phyloP scores from a whole-genome alignment of 352 stramenopile genomes.

The Phytophthora cryptogea region DNA sequence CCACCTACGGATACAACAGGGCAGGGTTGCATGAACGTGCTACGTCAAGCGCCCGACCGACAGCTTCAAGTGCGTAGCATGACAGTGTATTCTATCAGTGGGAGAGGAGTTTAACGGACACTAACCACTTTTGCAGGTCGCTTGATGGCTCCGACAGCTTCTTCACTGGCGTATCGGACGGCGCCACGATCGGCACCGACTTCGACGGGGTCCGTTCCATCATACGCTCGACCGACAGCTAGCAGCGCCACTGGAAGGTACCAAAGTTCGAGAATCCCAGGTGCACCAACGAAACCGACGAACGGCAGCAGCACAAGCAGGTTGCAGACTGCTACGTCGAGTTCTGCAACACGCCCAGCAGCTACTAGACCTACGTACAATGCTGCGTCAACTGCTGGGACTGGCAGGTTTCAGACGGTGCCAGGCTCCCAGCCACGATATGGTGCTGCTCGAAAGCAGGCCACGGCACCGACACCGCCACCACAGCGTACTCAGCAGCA shows the following conservation, averaged over 20 bases:
- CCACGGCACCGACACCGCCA: slow-evolving; percentile 8
- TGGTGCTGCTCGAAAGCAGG: slow-evolving; percentile 15
- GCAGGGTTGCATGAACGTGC: slow-evolving; percentile 22
- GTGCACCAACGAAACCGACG: slow-evolving; percentile 30
- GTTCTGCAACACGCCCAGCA: slow-evolving; percentile 11
- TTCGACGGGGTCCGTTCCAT: slow-evolving; percentile 18
- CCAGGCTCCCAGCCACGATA: slow-evolving; percentile 20
- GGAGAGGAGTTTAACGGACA: slow-evolving; percentile 11
- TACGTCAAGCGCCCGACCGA: slow-evolving; percentile 16
- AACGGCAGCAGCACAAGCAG: slow-evolving; percentile 20
- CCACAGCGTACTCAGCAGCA: slow-evolving; percentile 14
- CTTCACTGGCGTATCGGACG: slow-evolving; percentile 34
- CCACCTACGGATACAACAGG: slow-evolving; percentile 12
- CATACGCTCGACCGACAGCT: slow-evolving; percentile 32
- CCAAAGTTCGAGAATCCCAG: slow-evolving; percentile 30
- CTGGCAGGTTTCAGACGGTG: slow-evolving; percentile 22
- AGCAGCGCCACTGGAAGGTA: slow-evolving; percentile 35
- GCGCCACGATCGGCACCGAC: slow-evolving; percentile 9
- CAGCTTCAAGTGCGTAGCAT: slow-evolving; percentile 26
- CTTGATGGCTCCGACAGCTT: slow-evolving; percentile 34
- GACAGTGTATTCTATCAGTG: background rate
- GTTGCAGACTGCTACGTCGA: slow-evolving; percentile 23
- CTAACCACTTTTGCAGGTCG: slow-evolving; percentile 27
- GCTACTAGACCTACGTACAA: slow-evolving; percentile 5
- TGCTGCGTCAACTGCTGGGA: slow-evolving; percentile 10